Conservation (phyloP, 805 yeast species). For the Spathaspora gorwiae region DNA sequence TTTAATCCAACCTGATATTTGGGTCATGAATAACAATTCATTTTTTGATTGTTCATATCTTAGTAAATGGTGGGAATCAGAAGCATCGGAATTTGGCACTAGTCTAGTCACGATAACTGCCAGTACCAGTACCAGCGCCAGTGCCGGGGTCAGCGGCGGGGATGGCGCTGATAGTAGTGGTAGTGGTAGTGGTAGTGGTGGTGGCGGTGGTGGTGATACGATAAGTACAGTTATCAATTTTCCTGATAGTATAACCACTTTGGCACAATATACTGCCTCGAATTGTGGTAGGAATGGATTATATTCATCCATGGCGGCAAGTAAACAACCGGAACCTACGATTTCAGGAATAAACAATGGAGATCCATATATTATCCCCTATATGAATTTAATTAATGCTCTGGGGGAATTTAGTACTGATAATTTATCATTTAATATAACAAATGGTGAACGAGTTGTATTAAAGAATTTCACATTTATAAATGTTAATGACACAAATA, state of each 20-base stretch:
- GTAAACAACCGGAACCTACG: constrained; percentile 9
- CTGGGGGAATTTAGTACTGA: constrained; percentile 23
- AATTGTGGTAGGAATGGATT: constrained; percentile 29
- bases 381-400: constrained; percentile 22
- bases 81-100: constrained; percentile 2
- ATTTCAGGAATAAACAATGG: constrained; percentile 12
- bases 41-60: constrained; percentile 22
- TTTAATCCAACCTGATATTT: constrained; percentile 32
- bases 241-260: constrained; percentile 15
- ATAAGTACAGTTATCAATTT: not conserved
- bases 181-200: too few species aligned
- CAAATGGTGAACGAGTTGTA: constrained; percentile 8
- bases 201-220: too few species aligned
- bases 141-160: too few species aligned
- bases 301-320: constrained; percentile 10
- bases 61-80: constrained; percentile 15
- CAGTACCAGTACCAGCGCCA: not conserved
- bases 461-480: constrained; percentile 25
- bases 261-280: constrained; percentile 16
- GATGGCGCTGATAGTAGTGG: too few species aligned
- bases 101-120: not conserved
- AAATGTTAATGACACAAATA: constrained; percentile 17
- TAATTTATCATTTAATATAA: constrained; percentile 16
- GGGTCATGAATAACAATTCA: constrained; percentile 28
- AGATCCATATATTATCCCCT: constrained; percentile 19